Evolutionary conservation across 257 asterid genomes (phyloP), one percentile per base, ranked within the genome.

Genomic region (Ajuga chamaepitys): DNA sequence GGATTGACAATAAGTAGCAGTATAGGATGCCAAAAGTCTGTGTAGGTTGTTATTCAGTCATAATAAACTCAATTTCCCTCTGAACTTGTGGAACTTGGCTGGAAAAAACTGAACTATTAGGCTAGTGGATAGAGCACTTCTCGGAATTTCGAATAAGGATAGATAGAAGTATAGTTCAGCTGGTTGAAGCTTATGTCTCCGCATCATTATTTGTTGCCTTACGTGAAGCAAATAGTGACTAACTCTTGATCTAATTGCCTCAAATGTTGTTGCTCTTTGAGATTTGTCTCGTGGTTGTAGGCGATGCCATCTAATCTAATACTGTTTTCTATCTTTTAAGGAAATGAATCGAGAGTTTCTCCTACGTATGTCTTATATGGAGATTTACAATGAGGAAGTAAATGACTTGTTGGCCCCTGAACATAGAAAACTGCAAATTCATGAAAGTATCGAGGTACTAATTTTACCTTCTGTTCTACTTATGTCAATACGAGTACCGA

Each of bases 361-460:
- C 38, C 51, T 93, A 24, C 91, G 99, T n/a, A 93, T 93, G 99
- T 93, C 99, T 12, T 89, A 93, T 54, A 81, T 93, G 95, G 99
- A 93, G 76, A 93, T 93, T 41, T 93, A 89, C 78, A 93, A 93
- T 50, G 99, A 93, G 81, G 99, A 93, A 68, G 86, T 93, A 69
- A 93, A 93, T 83, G 99, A 93, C 74, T 75, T 93, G 77, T 70
- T 93, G 75, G 99, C 86, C 50, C 99, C 99, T n/a, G 96, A 89
- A 77, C 89, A 89, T 63, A 84, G 95, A 45, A 89, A 80, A 67
- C 75, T 93, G 64, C 97, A 93, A 77, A 88, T 93, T 71, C 99
- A 93, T 77, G 97, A 93, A 78, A 89, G 95, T 62, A 72, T 87
- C 40, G 99, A 93, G 94, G 99, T 93, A 81, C 24, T 53, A 12